A percentile compares a stretch with the other conserved stretches of the same genome.
Conservation (phyloP, 805 yeast species). For the Starmerella roubikii region DNA sequence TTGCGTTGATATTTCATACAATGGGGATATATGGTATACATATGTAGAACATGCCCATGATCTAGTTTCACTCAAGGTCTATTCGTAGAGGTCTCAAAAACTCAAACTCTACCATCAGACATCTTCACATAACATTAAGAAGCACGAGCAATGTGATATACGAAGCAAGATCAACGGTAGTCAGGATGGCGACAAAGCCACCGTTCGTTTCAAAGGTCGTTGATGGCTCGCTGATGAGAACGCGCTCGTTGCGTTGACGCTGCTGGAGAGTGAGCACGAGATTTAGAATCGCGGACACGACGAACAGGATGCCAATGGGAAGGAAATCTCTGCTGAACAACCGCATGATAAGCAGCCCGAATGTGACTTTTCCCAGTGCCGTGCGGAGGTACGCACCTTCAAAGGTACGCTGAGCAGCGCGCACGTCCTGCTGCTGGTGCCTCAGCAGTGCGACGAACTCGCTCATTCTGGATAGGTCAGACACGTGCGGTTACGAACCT, state of each 20-base stretch:
- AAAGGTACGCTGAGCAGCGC: constrained; percentile 68
- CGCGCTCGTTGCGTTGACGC: constrained; percentile 24
- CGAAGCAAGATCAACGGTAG: constrained; percentile 36
- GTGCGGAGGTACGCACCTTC: constrained; percentile 74
- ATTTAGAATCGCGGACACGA: constrained; percentile 41
- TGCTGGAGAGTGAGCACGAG: constrained; percentile 30
- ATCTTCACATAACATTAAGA: background rate
- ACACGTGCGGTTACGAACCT: too few relatives aligned
- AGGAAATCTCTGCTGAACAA: constrained; percentile 50
- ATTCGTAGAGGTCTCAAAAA: too few relatives aligned
- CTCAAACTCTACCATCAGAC: too few relatives aligned
- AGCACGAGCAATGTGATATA: constrained; percentile 35
- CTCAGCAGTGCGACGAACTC: constrained; percentile 11
- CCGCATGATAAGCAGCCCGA: constrained; percentile 50
- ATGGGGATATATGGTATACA: too few relatives aligned
- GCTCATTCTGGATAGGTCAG: too few relatives aligned
- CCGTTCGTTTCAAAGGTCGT: constrained; percentile 48
- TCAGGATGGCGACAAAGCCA: constrained; percentile 40
- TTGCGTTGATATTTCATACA: too few relatives aligned
- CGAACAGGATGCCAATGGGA: constrained; percentile 53
- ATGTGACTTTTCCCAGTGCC: constrained; percentile 53
- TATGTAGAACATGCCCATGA: too few relatives aligned
- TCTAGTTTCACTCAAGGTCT: too few relatives aligned
- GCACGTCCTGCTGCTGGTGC: constrained; percentile 23
- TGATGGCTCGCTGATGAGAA: constrained; percentile 28